phyloP scores from a whole-genome alignment of 1,284 basidiomycete species.

The Heterobasidion parviporum region DNA sequence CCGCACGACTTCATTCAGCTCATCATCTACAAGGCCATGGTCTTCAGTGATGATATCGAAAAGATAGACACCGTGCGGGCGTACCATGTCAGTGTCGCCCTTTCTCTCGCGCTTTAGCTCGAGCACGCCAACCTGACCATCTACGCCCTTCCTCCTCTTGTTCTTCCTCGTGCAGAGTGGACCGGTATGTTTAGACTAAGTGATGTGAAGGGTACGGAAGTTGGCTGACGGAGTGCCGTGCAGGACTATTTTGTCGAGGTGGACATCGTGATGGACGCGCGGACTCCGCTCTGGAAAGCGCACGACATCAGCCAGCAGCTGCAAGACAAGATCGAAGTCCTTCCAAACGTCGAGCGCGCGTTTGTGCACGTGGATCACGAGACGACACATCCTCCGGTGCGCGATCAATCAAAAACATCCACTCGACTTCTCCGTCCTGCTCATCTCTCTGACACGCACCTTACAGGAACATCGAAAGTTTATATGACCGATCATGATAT shows the following conservation, averaged over 20 bases:
- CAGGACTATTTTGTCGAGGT: slow-evolving; percentile 90
- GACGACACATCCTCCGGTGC: slow-evolving; percentile 74
- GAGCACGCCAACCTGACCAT: not conserved
- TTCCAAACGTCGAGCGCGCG: slow-evolving; percentile 87
- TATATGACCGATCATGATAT: not conserved
- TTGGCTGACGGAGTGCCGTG: not conserved
- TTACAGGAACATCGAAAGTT: not conserved
- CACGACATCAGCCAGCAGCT: slow-evolving; percentile 90
- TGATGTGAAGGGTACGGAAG: not conserved
- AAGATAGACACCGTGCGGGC: slow-evolving; percentile 85
- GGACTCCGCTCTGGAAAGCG: slow-evolving; percentile 85
- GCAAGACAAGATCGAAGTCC: slow-evolving; percentile 89
- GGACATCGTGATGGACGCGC: slow-evolving; percentile 88
- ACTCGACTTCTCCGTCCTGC: not conserved
- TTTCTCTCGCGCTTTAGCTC: not conserved
- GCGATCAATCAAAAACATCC: slow-evolving; percentile 15
- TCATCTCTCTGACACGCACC: slow-evolving; percentile 3
- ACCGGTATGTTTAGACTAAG: slow-evolving; percentile 36
- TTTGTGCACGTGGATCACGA: slow-evolving; percentile 96
- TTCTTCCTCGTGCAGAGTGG: slow-evolving; percentile 40
- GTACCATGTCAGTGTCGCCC: slow-evolving; percentile 59
- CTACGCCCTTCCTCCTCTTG: not conserved
- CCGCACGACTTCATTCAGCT: slow-evolving; percentile 87
- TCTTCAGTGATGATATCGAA: slow-evolving; percentile 81
- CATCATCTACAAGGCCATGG: slow-evolving; percentile 88